Evolutionary conservation across 768 basidiomycete species (phyloP).

Genomic region (Strobilomyces echinocephalus): DNA sequence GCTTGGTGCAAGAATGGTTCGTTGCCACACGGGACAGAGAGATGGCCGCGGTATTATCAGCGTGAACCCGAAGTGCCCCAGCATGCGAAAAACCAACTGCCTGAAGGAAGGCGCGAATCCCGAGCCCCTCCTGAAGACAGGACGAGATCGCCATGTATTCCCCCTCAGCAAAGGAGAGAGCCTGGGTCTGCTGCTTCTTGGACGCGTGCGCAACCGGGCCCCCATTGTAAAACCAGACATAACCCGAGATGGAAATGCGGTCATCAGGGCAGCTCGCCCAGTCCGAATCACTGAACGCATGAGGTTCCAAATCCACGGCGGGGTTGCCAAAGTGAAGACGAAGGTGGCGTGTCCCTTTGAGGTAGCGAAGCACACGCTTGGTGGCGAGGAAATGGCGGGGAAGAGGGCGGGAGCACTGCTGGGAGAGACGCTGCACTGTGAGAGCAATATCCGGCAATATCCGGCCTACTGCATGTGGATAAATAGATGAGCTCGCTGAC

Average conservation of each 20-base stretch:
- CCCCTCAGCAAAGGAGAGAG: not conserved
- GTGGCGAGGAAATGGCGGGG: not conserved
- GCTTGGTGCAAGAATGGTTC: not conserved
- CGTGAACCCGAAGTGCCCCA: not conserved
- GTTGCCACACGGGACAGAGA: not conserved
- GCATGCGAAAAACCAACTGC: fast-evolving
- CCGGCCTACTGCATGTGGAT: not conserved
- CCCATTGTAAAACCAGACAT: not conserved
- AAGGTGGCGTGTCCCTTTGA: not conserved
- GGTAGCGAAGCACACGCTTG: not conserved
- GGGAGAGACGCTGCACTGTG: not conserved
- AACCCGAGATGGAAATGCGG: not conserved
- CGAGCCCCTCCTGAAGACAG: not conserved
- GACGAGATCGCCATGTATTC: not conserved
- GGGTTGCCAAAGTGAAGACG: not conserved
- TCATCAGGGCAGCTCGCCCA: not conserved
- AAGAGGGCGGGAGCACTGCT: not conserved
- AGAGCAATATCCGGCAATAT: not conserved
- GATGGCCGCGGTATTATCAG: not conserved
- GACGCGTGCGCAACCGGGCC: not conserved
- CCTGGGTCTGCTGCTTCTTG: not conserved
- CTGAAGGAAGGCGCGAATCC: not conserved
- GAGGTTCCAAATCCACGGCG: not conserved
- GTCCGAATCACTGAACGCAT: not conserved
- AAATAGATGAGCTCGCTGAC: not conserved